A percentile compares a stretch with the other conserved stretches of the same genome.
These are phyloP conservation scores for Trichoderma reesei DNA, from an alignment of 495 filamentous ascomycete genomes.

Conservation along the genomic window DNA sequence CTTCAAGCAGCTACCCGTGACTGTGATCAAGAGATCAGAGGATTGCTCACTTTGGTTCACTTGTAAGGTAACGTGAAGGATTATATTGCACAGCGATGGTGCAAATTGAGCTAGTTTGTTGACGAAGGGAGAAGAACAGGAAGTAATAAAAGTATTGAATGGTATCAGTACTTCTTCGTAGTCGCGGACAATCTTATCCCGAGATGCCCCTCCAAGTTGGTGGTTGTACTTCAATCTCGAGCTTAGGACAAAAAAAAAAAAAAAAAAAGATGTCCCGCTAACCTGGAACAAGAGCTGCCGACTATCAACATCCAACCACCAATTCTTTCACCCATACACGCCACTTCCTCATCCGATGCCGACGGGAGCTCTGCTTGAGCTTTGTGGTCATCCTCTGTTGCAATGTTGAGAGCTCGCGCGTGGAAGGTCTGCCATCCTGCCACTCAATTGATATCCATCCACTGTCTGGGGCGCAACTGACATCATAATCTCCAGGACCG, in stretches of 20 bases:
- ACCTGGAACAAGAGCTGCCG: background rate
- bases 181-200: background rate
- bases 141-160: background rate
- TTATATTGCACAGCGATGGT: too few species aligned
- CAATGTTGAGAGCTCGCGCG: constrained; percentile 7
- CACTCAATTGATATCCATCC: background rate
- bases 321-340: background rate
- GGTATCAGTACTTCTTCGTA: background rate
- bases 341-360: background rate
- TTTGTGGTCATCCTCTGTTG: background rate
- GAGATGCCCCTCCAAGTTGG: background rate
- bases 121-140: too few species aligned
- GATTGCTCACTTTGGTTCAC: too few species aligned
- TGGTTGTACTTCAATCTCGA: background rate
- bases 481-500: constrained; percentile 4
- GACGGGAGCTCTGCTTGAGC: background rate
- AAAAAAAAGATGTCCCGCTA: background rate
- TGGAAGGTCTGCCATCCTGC: constrained; percentile 2
- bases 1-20: background rate
- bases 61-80: too few species aligned
- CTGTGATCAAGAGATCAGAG: background rate
- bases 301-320: background rate
- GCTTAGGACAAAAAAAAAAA: background rate
- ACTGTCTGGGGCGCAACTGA: background rate
- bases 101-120: too few species aligned